These are phyloP conservation scores for Chamaenerion angustifolium DNA, from an alignment of 345 rosid genomes.

Conservation along the genomic window DNA sequence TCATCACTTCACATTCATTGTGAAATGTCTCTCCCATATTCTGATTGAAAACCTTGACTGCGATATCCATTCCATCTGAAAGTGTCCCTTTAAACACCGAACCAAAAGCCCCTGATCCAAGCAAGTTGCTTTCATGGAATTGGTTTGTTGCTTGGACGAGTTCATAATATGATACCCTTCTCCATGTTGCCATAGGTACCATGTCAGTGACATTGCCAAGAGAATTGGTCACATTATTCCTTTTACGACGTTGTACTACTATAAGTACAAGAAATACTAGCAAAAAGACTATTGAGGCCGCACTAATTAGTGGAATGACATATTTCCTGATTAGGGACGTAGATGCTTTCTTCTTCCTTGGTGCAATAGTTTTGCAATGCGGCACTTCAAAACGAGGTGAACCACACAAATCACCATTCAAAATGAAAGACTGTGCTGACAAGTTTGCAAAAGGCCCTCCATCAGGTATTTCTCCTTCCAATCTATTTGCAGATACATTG, in stretches of 20 bases:
- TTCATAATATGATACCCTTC: background rate
- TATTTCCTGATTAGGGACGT: background rate
- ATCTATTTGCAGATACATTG: constrained; percentile 3
- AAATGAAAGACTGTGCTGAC: constrained; percentile 2
- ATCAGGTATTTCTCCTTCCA: background rate
- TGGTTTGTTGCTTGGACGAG: background rate
- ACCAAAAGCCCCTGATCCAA: background rate
- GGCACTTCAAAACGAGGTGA: background rate
- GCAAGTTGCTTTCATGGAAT: constrained; percentile 1
- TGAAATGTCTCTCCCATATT: background rate
- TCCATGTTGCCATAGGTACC: background rate
- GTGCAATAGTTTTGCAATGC: background rate
- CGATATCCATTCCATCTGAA: background rate
- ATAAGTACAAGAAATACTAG: background rate
- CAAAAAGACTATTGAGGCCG: background rate
- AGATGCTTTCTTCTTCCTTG: background rate
- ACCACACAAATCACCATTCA: constrained; percentile 1
- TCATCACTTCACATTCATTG: constrained; percentile 1
- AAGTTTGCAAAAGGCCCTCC: constrained; percentile 2
- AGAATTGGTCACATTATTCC: no score
- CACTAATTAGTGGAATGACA: background rate
- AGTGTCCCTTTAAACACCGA: background rate
- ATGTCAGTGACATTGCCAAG: background rate
- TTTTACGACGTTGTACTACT: background rate
- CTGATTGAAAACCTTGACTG: constrained; percentile 1